These are phyloP conservation scores for Prunus davidiana DNA, from an alignment of 306 rosid species.

Conservation along the genomic window DNA sequence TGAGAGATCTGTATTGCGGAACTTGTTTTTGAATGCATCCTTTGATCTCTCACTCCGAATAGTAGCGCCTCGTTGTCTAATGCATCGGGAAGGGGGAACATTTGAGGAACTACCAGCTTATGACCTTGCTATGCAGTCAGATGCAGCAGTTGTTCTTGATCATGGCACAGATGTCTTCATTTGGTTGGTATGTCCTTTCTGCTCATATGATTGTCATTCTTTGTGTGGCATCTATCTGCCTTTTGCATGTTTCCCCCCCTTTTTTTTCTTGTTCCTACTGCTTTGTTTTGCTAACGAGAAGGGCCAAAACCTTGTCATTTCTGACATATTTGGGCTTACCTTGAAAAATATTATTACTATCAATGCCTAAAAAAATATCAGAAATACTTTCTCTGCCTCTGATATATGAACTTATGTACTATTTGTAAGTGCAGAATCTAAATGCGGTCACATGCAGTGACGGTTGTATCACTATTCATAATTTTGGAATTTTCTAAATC, in stretches of 20 bases:
- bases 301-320: not conserved
- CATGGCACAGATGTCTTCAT: slow-evolving; percentile 93
- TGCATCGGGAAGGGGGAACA: slow-evolving; percentile 93
- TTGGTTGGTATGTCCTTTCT: slow-evolving; percentile 72
- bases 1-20: slow-evolving; percentile 84
- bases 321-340: not conserved
- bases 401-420: not conserved
- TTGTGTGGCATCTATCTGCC: slow-evolving; percentile 1
- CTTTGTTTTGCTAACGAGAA: not conserved
- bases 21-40: slow-evolving; percentile 84
- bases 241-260: no score
- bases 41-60: slow-evolving; percentile 89
- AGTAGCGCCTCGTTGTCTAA: slow-evolving; percentile 92
- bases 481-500: not conserved
- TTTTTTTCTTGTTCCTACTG: no score
- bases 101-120: slow-evolving; percentile 92
- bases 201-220: not conserved
- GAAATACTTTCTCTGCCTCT: not conserved
- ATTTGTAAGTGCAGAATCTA: not conserved
- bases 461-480: slow-evolving; percentile 1
- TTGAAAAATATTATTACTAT: not conserved
- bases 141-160: slow-evolving; percentile 91
- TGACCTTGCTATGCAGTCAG: slow-evolving; percentile 96
- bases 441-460: not conserved
- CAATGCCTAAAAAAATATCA: not conserved